A percentile compares a stretch with the other conserved stretches of the same genome.
Evolutionary conservation across 768 basidiomycete genomes (phyloP).

Genomic region (Leccinum imitatum): DNA sequence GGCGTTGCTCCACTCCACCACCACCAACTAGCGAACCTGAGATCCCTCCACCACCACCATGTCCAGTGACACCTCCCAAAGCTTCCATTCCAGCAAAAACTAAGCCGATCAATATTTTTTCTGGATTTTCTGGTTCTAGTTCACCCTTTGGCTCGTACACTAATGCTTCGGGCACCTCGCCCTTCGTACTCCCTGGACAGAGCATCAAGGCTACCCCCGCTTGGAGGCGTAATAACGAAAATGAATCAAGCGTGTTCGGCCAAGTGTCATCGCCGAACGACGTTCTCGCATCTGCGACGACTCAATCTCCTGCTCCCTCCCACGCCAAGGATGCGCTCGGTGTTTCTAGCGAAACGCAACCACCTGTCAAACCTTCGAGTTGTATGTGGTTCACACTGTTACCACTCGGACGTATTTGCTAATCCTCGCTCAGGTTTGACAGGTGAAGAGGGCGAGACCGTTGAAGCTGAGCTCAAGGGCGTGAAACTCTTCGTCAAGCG

Average conservation of each 20-base stretch:
- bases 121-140: constrained; percentile 36
- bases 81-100: constrained; percentile 7
- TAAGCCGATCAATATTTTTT: constrained; percentile 34
- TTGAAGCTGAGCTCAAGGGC: constrained; percentile 56
- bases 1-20: constrained; percentile 11
- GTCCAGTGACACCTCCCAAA: constrained; percentile 17
- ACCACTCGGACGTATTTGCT: background rate
- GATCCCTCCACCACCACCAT: constrained; percentile 3
- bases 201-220: constrained; percentile 22
- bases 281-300: background rate
- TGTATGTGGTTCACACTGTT: constrained; percentile 13
- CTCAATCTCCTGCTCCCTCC: background rate
- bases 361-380: background rate
- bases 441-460: constrained; percentile 65
- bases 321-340: background rate
- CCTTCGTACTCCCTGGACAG: constrained; percentile 23
- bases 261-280: constrained; percentile 22
- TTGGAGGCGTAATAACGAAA: constrained; percentile 22
- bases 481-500: constrained; percentile 51
- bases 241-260: constrained; percentile 11
- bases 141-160: constrained; percentile 38
- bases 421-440: constrained; percentile 36
- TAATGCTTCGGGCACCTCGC: constrained; percentile 21
- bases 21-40: constrained; percentile 12
- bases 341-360: background rate